These are phyloP conservation scores for Fusarium tricinctum DNA, from an alignment of 2,329 filamentous ascomycete species.

Conservation along the genomic window DNA sequence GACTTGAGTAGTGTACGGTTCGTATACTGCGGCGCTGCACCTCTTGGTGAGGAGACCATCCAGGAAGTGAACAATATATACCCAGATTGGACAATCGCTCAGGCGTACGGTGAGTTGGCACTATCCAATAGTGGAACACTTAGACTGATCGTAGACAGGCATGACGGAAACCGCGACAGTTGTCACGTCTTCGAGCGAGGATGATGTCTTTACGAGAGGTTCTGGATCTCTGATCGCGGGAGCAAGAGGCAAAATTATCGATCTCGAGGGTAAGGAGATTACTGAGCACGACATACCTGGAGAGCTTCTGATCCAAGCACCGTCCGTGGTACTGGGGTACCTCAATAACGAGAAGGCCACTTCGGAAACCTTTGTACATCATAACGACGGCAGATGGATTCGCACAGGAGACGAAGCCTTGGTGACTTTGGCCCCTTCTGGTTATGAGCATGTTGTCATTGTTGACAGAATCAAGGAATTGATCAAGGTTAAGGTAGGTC, in stretches of 20 bases:
- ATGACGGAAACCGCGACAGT: conserved; percentile 45
- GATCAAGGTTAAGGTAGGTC: conserved; percentile 73
- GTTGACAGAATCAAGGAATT: conserved; percentile 81
- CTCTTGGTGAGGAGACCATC: conserved; percentile 77
- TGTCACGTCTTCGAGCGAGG: conserved; percentile 57
- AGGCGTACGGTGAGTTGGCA: conserved; percentile 75
- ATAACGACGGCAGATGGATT: conserved; percentile 80
- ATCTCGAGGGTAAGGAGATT: conserved; percentile 75
- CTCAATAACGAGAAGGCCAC: conserved; percentile 88
- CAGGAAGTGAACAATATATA: conserved; percentile 72
- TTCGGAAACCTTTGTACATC: conserved; percentile 78
- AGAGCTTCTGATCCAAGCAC: conserved; percentile 84
- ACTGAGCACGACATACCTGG: conserved; percentile 79
- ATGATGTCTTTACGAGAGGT: conserved; percentile 76
- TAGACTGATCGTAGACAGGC: conserved; percentile 58
- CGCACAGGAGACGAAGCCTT: conserved; percentile 88
- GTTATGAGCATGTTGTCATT: conserved; percentile 85
- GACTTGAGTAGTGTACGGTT: conserved; percentile 27
- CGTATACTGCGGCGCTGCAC: conserved; percentile 67
- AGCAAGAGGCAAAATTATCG: conserved; percentile 73
- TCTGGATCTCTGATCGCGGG: conserved; percentile 77
- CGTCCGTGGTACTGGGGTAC: conserved; percentile 85
- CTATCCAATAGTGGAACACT: conserved; percentile 53
- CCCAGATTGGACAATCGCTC: conserved; percentile 74
- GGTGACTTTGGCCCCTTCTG: conserved; percentile 71